A percentile compares a stretch with the other conserved stretches of the same genome.
Conservation (phyloP, 1,284 basidiomycete species). For the Volvariella surrecta region DNA sequence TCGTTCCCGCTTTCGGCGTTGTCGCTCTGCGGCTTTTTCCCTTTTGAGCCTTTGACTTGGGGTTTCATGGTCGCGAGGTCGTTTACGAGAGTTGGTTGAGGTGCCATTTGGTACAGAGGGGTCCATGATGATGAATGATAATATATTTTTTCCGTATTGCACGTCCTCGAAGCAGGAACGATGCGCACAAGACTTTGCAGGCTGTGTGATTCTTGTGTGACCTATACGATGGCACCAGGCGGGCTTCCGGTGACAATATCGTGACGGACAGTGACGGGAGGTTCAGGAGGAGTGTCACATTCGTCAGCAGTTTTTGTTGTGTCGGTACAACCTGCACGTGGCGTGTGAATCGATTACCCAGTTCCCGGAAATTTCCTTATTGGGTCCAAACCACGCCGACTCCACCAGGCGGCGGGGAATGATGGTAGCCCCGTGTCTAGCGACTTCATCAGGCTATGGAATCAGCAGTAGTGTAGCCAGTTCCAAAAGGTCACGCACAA, state of each 20-base stretch:
- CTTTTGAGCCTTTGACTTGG: conserved; percentile 61
- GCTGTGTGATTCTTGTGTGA: conserved; percentile 28
- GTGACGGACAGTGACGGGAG: conserved; percentile 34
- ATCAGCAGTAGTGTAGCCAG: no score
- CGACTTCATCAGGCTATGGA: no score
- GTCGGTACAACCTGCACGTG: no score
- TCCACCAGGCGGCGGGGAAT: no score
- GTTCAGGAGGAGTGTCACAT: conserved; percentile 24
- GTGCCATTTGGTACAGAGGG: conserved; percentile 14
- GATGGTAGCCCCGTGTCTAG: no score
- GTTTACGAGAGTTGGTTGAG: conserved; percentile 32
- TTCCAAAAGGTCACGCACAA: no score
- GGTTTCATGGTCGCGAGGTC: conserved; percentile 63
- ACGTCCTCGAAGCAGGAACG: conserved; percentile 11
- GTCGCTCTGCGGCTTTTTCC: conserved; percentile 74
- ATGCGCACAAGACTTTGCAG: conserved; percentile 1
- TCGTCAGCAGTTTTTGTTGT: no score
- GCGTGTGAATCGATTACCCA: no score
- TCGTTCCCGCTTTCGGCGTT: conserved; percentile 69
- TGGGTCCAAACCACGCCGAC: no score
- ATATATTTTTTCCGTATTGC: conserved; percentile 9
- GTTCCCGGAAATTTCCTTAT: no score
- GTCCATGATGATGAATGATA: conserved; percentile 11
- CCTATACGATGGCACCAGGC: conserved; percentile 24
- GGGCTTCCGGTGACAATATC: conserved; percentile 32